Evolutionary conservation across 192 early-diverging fungal genomes (phyloP), one percentile per base, ranked within the genome.

Genomic region (Cetraspora pellucida): DNA sequence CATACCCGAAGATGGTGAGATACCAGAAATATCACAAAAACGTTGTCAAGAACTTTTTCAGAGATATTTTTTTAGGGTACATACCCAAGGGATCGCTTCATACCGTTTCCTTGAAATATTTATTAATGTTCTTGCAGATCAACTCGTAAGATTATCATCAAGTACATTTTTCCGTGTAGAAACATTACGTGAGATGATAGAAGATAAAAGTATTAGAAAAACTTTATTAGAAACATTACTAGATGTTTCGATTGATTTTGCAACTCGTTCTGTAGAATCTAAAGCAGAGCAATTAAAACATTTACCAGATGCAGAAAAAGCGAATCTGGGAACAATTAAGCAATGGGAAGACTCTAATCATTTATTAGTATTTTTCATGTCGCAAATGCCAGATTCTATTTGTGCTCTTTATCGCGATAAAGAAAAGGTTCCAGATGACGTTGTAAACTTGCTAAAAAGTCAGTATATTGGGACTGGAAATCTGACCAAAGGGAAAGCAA

Each of bases 21-120:
- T n/a, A 54, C 19, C 13, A n/a, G 4, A 19, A 54, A 14, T 14
- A 14, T 54, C 9, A 54, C 19, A 54, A 19, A 54, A 13, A 54
- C 50, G 50, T 54, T 19, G 50, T 54, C 50, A 14, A 11, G 46
- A 23, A 43, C 52, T 78, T 16, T 49, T 78, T 45, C 14, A 49
- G 30, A n/a, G 74, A 23, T 78, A 78, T 50, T 64, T 78, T 8
- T 78, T 78, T 43, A 37, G 19, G n/a, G 25, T 52, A 10, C 60
- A 75, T 8, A 16, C n/a, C 13, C 31, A 52, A 43, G 54, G 50
- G 23, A 63, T 78, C 5, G 21, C 17, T 13, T 78, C 77, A 47
- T 74, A 43, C 65, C 43, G 77, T 8, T 78, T 78, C n/a, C 13
- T 78, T 17, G 72, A 78, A 45, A 63, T 78, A 19, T 78, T 78